Evolutionary conservation across 2,329 filamentous ascomycete genomes (phyloP), one percentile per base, ranked within the genome.

Genomic region (Knoxdaviesia proteae): DNA sequence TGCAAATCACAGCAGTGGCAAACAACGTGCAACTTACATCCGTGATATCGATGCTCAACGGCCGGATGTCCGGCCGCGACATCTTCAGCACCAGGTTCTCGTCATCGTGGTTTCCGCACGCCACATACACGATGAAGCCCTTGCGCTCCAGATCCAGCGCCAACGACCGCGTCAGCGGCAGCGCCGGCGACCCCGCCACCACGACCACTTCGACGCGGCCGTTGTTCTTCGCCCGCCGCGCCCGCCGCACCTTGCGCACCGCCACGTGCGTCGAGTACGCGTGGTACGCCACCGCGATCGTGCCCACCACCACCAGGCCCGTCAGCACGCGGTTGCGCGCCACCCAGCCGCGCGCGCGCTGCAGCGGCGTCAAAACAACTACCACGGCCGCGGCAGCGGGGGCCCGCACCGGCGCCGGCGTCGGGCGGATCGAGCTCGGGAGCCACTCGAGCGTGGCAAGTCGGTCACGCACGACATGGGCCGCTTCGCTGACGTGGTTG

Each of bases 71-170:
- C 6, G 76, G 68, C 47, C 84, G 70, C n/a, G 77, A 71, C 56
- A 93, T 73, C 46, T 74, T 71, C 46, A 83, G 74, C 9, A 96
- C 77, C 48, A 80, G 63, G 34, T 77, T 68, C 57, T 96, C 86
- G 50, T 96, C 88, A 52, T 94, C 83, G 46, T 77, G 63, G n/a
- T 76, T 84, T 48, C 76, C 80, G 52, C 86, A 88, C 1, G 93
- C 82, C 46, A 98, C 68, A 57, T 86, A 98, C 44, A 96, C 84
- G 47, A 96, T 82, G 57, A 92, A 96, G 5, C 90, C 90, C 49
- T 86, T 75, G 46, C 86, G 70, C 61, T 96, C 90, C 50, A 98
- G 66, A 54, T 98, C 90, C 40, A 87, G 61, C 2, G 84, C 77
- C 43, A 96, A 65, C 7, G 84, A 84, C 53, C 78, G 80, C 6